phyloP scores from a whole-genome alignment of 2,329 filamentous ascomycete genomes.

The Tolypocladium ovalisporum region DNA sequence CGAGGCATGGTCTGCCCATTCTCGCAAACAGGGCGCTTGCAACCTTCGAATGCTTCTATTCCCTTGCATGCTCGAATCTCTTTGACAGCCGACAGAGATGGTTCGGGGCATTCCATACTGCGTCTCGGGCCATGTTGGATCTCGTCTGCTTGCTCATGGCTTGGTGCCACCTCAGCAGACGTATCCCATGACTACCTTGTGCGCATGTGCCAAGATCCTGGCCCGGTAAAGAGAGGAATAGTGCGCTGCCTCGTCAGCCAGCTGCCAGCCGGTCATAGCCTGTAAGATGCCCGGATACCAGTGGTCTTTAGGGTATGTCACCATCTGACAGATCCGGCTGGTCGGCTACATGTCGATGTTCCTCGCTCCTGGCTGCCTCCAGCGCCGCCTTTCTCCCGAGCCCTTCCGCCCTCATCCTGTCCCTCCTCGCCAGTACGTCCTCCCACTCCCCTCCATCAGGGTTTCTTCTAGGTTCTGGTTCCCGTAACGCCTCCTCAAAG shows the following conservation, averaged over 20 bases:
- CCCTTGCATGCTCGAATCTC: not conserved
- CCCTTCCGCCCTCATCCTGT: constrained; percentile 48
- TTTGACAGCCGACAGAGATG: not conserved
- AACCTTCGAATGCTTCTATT: no score
- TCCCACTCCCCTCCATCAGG: constrained; percentile 40
- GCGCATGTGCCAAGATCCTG: not conserved
- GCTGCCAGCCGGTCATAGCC: not conserved
- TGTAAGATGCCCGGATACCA: no score
- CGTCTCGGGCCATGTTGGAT: not conserved
- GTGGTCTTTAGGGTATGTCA: not conserved
- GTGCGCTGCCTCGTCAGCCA: not conserved
- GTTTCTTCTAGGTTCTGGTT: constrained; percentile 13
- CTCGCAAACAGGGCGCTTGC: no score
- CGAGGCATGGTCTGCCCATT: not conserved
- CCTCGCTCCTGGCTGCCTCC: constrained; percentile 8
- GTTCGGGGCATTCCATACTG: not conserved
- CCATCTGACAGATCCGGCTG: not conserved
- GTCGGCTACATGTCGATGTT: not conserved
- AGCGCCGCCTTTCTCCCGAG: constrained; percentile 39
- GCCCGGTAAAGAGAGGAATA: not conserved
- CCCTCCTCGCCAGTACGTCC: constrained; percentile 36
- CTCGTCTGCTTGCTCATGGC: not conserved
- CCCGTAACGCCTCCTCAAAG: constrained; percentile 26
- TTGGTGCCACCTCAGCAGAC: not conserved
- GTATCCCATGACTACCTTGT: no score